Evolutionary conservation across 306 rosid species (phyloP).

Genomic region (Luffa aegyptiaca): DNA sequence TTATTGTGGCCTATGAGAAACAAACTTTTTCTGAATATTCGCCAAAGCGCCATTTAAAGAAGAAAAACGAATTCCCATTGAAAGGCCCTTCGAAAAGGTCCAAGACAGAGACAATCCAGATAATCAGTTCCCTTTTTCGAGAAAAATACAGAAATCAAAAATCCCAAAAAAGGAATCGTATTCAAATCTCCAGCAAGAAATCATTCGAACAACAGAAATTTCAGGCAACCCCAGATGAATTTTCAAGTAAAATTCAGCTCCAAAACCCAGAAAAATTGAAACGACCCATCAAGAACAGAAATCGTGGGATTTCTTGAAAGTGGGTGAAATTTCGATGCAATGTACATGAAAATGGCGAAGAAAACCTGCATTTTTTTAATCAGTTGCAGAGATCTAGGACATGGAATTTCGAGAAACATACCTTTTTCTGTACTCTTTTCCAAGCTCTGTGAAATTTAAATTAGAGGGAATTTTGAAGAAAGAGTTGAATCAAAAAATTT

Average conservation of each 20-base stretch:
- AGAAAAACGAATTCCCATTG: background rate
- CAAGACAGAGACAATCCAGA: background rate
- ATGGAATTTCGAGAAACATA: slow-evolving; percentile 39
- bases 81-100: background rate
- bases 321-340: background rate
- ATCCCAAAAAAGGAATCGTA: background rate
- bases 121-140: background rate
- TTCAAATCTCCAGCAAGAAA: background rate
- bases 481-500: background rate
- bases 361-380: slow-evolving; percentile 12
- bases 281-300: background rate
- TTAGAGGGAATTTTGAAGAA: background rate
- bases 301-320: background rate
- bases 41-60: background rate
- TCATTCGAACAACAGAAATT: background rate
- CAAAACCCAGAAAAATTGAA: background rate
- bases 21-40: slow-evolving; percentile 1
- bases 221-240: background rate
- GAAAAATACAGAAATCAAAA: background rate
- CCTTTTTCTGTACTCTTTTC: background rate
- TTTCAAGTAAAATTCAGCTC: background rate
- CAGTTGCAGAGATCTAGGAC: slow-evolving; percentile 50
- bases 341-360: background rate
- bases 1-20: background rate
- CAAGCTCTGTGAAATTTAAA: background rate